Conservation (phyloP, 78 protist species). For the Dictyostelium capitatum region DNA sequence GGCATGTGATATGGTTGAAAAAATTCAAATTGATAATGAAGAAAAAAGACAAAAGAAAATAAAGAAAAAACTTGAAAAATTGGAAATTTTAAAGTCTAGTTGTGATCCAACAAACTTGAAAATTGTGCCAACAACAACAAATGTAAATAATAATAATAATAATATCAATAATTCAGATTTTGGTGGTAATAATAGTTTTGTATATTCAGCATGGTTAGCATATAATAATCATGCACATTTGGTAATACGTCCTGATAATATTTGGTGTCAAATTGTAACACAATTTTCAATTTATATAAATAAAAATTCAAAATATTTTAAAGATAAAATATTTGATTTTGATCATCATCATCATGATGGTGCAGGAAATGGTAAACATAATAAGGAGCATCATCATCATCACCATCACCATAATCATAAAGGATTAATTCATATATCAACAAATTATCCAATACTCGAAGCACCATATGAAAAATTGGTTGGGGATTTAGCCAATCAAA, state of each 20-base stretch:
- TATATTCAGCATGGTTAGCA: conserved; percentile 21
- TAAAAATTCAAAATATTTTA: background rate
- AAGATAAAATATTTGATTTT: background rate
- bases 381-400: background rate
- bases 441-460: conserved; percentile 2
- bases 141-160: background rate
- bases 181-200: conserved; percentile 32
- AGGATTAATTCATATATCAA: background rate
- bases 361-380: background rate
- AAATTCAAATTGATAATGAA: background rate
- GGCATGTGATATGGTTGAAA: conserved; percentile 5
- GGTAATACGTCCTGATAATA: conserved; percentile 35
- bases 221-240: conserved; percentile 45
- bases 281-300: conserved; percentile 35
- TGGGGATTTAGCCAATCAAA: conserved; percentile 22
- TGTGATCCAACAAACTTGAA: background rate
- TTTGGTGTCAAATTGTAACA: conserved; percentile 44
- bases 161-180: background rate
- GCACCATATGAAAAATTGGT: conserved; percentile 41
- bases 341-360: background rate
- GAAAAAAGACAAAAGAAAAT: background rate
- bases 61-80: background rate
- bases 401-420: background rate
- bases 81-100: background rate
- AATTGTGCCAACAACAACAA: background rate